phyloP scores from a whole-genome alignment of 352 stramenopile species.

The Pythium rishiriense region DNA sequence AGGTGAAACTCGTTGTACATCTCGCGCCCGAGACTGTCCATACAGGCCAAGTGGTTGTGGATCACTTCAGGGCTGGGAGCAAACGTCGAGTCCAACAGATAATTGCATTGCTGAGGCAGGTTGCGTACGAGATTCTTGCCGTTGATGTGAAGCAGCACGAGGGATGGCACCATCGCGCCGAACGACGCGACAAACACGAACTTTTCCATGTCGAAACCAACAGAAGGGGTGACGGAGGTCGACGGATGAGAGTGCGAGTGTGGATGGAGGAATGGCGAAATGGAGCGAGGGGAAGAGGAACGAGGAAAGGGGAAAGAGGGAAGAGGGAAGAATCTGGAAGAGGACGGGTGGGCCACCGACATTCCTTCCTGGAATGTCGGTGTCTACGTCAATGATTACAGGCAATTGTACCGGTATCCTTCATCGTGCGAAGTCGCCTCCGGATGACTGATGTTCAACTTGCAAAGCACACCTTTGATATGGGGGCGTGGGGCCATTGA shows the following conservation, averaged over 20 bases:
- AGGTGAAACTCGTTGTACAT: constrained; percentile 34
- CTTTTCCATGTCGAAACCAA: constrained; percentile 19
- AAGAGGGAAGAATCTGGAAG: no score
- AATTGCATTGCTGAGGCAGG: constrained; percentile 25
- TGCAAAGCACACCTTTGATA: no score
- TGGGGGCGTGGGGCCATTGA: no score
- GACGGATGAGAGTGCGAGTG: background rate
- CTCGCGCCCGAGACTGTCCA: constrained; percentile 22
- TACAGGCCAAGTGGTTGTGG: constrained; percentile 31
- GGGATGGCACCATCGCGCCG: constrained; percentile 27
- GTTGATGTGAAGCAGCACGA: constrained; percentile 22
- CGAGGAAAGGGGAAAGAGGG: no score
- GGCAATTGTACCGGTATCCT: no score
- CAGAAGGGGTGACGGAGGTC: no score
- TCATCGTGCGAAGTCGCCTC: no score
- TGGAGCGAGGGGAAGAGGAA: background rate
- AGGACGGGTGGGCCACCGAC: no score
- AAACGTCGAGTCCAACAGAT: constrained; percentile 26
- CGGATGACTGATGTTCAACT: no score
- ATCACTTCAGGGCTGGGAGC: constrained; percentile 20
- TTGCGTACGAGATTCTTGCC: constrained; percentile 19
- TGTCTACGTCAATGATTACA: no score
- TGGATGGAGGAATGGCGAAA: background rate
- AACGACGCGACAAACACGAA: constrained; percentile 23
- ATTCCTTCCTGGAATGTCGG: no score